Percentiles rank a stretch among this genome's conserved stretches.
Evolutionary conservation across 345 rosid species (phyloP).

Genomic region (Gossypium turneri): DNA sequence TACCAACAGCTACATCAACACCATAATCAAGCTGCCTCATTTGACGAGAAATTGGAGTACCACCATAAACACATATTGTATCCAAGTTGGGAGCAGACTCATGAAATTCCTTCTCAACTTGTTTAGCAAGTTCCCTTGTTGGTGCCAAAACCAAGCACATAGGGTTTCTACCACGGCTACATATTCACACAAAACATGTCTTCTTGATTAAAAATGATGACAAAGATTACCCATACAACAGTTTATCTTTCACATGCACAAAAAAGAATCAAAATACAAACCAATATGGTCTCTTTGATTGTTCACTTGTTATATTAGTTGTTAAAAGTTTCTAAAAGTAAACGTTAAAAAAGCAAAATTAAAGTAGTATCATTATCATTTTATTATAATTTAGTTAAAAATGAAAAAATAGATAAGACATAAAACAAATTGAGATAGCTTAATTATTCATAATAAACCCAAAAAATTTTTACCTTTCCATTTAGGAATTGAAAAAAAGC

Average conservation of each 20-base stretch:
- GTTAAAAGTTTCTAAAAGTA: not conserved
- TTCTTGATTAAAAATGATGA: not conserved
- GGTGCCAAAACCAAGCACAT: slow-evolving; percentile 89
- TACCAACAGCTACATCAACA: slow-evolving; percentile 88
- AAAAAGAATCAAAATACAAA: not conserved
- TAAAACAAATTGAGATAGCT: not conserved
- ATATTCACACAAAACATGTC: not conserved
- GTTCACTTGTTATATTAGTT: not conserved
- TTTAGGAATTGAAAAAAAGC: not conserved
- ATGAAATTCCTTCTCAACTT: slow-evolving; percentile 83
- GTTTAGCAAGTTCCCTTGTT: slow-evolving; percentile 92
- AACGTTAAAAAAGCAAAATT: not conserved
- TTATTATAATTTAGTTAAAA: not conserved
- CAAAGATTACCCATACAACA: not conserved
- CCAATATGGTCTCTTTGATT: not conserved
- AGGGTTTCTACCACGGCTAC: slow-evolving; percentile 84
- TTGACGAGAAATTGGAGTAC: slow-evolving; percentile 69
- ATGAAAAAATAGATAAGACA: not conserved
- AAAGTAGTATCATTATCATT: not conserved
- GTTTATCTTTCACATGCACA: not conserved
- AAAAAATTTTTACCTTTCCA: not conserved
- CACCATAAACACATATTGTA: slow-evolving; percentile 85
- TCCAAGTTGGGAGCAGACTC: slow-evolving; percentile 85
- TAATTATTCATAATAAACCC: not conserved
- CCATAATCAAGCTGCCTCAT: slow-evolving; percentile 81